phyloP scores from a whole-genome alignment of 257 asterid species.

The Penstemon barbatus region DNA sequence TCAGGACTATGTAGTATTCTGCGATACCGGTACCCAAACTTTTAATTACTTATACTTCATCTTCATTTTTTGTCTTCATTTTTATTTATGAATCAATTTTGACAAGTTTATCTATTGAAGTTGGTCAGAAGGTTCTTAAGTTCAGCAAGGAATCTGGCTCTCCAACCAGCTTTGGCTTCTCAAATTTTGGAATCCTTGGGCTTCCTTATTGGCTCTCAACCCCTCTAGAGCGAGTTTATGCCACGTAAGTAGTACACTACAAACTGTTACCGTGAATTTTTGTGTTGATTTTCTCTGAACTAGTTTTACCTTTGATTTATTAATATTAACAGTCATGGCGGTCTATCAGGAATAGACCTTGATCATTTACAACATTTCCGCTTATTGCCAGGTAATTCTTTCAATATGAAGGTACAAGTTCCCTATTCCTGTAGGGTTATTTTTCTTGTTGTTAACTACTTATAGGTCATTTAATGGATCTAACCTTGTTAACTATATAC shows the following conservation, averaged over 20 bases:
- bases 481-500: not conserved
- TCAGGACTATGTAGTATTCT: conserved; percentile 53
- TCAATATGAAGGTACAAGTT: conserved; percentile 15
- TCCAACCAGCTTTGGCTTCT: conserved; percentile 52
- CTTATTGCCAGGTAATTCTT: conserved; percentile 73
- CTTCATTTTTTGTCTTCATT: conserved; percentile 7
- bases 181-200: conserved; percentile 80
- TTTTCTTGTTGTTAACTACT: conserved; percentile 15
- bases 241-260: conserved; percentile 47
- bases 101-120: conserved; percentile 48
- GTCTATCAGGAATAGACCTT: conserved; percentile 39
- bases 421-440: conserved; percentile 3
- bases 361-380: conserved; percentile 59
- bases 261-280: not conserved
- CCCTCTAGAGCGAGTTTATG: conserved; percentile 64
- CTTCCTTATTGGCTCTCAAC: conserved; percentile 85
- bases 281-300: conserved; percentile 25
- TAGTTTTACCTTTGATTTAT: conserved; percentile 27
- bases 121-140: conserved; percentile 69
- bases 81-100: conserved; percentile 28
- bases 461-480: conserved; percentile 2
- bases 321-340: conserved; percentile 44
- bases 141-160: conserved; percentile 52
- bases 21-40: conserved; percentile 66
- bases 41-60: conserved; percentile 23